Evolutionary conservation across 2,329 filamentous ascomycete genomes (phyloP).

Genomic region (Fusarium protoensiforme): DNA sequence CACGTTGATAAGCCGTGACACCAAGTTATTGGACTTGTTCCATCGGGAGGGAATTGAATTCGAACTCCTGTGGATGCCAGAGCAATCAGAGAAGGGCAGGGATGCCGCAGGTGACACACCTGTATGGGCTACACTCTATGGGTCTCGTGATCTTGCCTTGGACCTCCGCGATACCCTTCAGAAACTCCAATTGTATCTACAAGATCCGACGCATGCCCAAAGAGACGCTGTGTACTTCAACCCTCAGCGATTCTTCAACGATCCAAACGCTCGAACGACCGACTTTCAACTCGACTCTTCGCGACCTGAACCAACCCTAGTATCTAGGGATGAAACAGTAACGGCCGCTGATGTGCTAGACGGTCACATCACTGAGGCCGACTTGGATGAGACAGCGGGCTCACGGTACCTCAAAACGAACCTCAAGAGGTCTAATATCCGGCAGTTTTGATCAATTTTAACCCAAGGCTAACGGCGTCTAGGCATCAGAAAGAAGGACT

Average conservation of each 20-base stretch:
- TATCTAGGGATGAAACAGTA: not conserved
- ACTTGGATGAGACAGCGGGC: not conserved
- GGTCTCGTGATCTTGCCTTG: not conserved
- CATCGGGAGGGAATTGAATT: not conserved
- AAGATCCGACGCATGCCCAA: not conserved
- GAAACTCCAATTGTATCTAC: not conserved
- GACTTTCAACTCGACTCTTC: not conserved
- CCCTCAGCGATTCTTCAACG: constrained; percentile 1
- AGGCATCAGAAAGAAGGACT: not conserved
- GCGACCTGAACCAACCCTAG: not conserved
- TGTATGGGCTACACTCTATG: not conserved
- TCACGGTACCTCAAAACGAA: not conserved
- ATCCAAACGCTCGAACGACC: not conserved
- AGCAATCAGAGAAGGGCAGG: not conserved
- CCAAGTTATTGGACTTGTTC: not conserved
- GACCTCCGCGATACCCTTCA: not conserved
- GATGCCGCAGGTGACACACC: not conserved
- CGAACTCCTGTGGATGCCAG: constrained; percentile 1
- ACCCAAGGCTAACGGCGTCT: not conserved
- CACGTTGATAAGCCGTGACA: not conserved
- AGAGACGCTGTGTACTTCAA: not conserved
- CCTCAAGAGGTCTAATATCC: not conserved
- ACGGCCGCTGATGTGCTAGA: not conserved
- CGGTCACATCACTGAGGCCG: not conserved
- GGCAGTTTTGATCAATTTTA: not conserved